Base-by-base conservation (phyloP, 257 asterid species). In the Gentiana straminea region DNA sequence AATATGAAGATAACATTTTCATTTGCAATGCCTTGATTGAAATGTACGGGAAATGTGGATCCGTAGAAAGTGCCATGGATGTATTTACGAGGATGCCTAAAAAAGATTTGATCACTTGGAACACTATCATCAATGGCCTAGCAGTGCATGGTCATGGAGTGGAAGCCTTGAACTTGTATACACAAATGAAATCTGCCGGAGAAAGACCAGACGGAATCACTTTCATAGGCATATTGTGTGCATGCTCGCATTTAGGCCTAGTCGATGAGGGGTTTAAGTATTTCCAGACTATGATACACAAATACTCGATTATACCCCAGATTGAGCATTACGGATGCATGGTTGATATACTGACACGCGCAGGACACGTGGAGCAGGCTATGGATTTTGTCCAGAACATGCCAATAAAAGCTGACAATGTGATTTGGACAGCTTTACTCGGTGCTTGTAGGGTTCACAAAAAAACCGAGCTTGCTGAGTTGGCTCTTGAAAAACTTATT, bases 261-360 rank as follows among this genome's bases (percentile, higher is more conserved):
- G 85, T 86, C 44, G 57, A 71, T 54, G 82, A 79, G 1, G 96
- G 94, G 39, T 69, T 86, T 37, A 33, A 52, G 33, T 70, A 75
- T 77, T 87, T 84, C 56, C 64, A 68, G 45, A 75, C 75, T 0
- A 84, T 91, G 98, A 72, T 5, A 2, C 60, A 57, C 8, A 76
- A 70, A 15, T 76, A 79, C 68, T 61, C 52, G 24, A 68, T 87
- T 34, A 69, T 54, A 13, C 91, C 95, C 9, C 64, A 50, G 60
- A 82, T 90, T 45, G 86, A 84, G 83, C 96, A 86, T 58, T 90
- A 77, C 52, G 98, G 98, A 3, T 90, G 96, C 55, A 78, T 90
- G 64, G 94, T 86, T 41, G 98, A 86, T 68, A 82, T 86, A 33
- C 60, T 86, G 57, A 84, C 86, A 24, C 67, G 95, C 51, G 77